Evolutionary conservation across 2,329 filamentous ascomycete genomes (phyloP).

Genomic region (Trichoderma breve): DNA sequence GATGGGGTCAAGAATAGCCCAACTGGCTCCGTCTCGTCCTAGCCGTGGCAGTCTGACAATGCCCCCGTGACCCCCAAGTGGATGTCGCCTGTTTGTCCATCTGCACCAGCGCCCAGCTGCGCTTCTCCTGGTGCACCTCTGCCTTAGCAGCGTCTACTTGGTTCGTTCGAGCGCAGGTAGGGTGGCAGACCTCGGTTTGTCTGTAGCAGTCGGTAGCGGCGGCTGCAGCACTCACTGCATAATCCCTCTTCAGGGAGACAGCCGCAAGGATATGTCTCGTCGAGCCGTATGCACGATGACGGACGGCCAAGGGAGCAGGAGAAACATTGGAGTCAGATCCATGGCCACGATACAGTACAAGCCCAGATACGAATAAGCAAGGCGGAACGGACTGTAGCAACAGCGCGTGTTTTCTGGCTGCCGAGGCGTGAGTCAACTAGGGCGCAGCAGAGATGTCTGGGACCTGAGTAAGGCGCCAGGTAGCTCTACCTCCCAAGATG

Average conservation of each 20-base stretch:
- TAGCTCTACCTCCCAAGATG: neutral
- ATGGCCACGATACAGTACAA: neutral
- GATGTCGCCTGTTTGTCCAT: neutral
- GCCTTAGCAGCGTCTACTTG: neutral
- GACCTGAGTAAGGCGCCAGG: neutral
- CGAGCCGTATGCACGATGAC: conserved; percentile 7
- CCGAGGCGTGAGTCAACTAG: conserved; percentile 12
- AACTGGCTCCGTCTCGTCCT: conserved; percentile 6
- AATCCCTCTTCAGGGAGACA: neutral
- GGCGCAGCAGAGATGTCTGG: neutral
- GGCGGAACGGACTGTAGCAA: neutral
- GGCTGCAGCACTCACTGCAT: conserved; percentile 11
- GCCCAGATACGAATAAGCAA: neutral
- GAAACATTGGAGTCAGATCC: conserved; percentile 6
- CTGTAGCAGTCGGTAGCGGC: conserved; percentile 9
- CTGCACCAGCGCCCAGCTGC: conserved; percentile 1
- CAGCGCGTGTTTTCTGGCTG: conserved; percentile 4
- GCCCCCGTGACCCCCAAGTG: conserved; percentile 18
- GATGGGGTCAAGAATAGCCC: conserved; percentile 7
- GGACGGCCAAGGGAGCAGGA: neutral
- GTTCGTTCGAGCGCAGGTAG: neutral
- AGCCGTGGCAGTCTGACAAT: conserved; percentile 13
- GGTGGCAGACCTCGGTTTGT: neutral
- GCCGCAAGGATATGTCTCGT: neutral
- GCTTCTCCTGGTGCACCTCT: neutral